Evolutionary conservation across 176 grass and related monocot genomes (phyloP).

Genomic region (Musa troglodytarum): DNA sequence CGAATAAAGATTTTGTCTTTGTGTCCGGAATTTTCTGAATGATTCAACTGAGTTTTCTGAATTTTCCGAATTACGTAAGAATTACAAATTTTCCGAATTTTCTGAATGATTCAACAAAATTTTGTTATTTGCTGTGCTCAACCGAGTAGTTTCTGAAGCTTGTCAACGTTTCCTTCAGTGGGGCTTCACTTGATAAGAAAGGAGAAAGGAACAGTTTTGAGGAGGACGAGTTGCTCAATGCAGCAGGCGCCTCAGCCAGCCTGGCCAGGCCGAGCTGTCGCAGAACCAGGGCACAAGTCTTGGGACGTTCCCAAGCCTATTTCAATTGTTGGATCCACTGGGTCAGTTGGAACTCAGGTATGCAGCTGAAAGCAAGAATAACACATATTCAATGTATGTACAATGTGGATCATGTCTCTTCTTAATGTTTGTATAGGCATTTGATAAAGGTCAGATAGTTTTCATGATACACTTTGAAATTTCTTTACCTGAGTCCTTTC

Average conservation of each 20-base stretch:
- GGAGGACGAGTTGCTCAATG: conserved; percentile 50
- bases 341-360: conserved; percentile 97
- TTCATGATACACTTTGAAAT: neutral
- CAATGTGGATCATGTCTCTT: no score
- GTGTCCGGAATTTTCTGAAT: neutral
- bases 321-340: conserved; percentile 90
- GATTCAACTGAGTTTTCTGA: neutral
- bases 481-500: no score
- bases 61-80: no score
- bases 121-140: neutral
- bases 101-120: neutral
- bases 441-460: neutral
- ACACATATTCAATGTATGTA: neutral
- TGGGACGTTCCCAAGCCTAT: conserved; percentile 87
- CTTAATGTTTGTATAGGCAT: neutral
- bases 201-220: conserved; percentile 30
- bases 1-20: neutral
- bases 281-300: conserved; percentile 39
- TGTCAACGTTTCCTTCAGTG: conserved; percentile 29
- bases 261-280: conserved; percentile 80
- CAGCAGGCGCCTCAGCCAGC: conserved; percentile 62
- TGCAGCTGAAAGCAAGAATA: neutral
- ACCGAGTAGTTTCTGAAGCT: neutral
- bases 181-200: conserved; percentile 51
- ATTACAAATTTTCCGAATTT: neutral